Percentiles rank a stretch among this genome's conserved stretches.
These are phyloP conservation scores for Kluyveromyces wickerhamii DNA, from an alignment of 805 yeast genomes.

Conservation along the genomic window DNA sequence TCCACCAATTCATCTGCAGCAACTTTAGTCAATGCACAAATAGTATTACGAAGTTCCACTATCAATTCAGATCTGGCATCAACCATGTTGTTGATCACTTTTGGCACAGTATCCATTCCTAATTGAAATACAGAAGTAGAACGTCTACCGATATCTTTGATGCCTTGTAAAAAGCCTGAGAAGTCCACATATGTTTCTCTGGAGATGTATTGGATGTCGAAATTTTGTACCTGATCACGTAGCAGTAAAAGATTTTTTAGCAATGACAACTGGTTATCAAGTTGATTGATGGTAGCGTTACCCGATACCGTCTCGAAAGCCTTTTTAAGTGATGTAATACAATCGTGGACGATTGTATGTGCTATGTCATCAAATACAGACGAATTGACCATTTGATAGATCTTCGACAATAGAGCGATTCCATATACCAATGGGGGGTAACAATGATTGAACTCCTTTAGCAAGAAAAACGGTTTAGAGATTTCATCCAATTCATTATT, in stretches of 20 bases:
- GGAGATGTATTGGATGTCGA: constrained; percentile 71
- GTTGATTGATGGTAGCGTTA: constrained; percentile 24
- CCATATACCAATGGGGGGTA: constrained; percentile 71
- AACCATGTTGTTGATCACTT: constrained; percentile 69
- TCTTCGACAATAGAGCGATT: constrained; percentile 59
- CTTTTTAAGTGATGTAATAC: constrained; percentile 52
- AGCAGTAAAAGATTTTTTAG: constrained; percentile 65
- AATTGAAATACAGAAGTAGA: constrained; percentile 33
- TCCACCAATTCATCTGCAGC: constrained; percentile 42
- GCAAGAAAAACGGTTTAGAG: constrained; percentile 5
- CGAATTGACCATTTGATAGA: constrained; percentile 72
- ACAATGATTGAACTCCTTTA: constrained; percentile 32
- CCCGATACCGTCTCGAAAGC: constrained; percentile 41
- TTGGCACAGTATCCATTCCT: constrained; percentile 66
- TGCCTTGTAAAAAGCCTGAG: constrained; percentile 58
- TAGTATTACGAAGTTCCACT: constrained; percentile 59
- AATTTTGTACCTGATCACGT: constrained; percentile 59
- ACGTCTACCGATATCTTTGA: constrained; percentile 32
- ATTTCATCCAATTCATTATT: constrained; percentile 12
- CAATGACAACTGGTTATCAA: constrained; percentile 58
- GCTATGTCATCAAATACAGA: constrained; percentile 83
- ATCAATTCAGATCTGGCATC: constrained; percentile 73
- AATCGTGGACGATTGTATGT: constrained; percentile 74
- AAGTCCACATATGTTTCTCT: constrained; percentile 75
- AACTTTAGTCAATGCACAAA: constrained; percentile 58